Conservation (phyloP, 768 basidiomycete genomes). For the Strobilomyces confusus region DNA sequence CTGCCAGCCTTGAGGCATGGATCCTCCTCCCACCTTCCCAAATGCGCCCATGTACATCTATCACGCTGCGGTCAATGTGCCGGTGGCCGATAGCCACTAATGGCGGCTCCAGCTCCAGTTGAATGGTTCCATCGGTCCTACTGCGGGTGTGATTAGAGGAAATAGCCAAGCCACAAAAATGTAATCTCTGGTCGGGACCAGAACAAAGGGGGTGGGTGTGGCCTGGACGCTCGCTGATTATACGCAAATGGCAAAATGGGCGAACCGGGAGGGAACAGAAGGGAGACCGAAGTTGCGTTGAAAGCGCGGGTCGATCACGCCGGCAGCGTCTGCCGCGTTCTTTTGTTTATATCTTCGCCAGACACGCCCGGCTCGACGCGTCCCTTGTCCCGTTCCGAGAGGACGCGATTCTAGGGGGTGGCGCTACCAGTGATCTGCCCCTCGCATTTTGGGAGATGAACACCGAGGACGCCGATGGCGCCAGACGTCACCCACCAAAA, state of each 20-base stretch:
- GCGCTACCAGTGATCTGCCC: not conserved
- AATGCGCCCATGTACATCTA: not conserved
- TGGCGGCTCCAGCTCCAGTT: not conserved
- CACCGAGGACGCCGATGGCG: not conserved
- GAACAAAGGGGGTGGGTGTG: not conserved
- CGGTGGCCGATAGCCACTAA: not conserved
- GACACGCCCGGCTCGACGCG: not conserved
- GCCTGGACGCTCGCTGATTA: not conserved
- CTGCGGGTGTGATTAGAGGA: constrained; percentile 2
- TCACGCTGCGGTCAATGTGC: constrained; percentile 2
- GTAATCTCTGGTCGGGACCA: constrained; percentile 3
- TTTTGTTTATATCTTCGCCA: not conserved
- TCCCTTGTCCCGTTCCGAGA: not conserved
- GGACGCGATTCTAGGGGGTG: not conserved
- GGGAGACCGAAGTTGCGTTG: not conserved
- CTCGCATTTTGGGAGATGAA: not conserved
- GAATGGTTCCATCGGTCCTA: not conserved
- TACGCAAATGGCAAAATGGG: not conserved
- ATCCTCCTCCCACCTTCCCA: not conserved
- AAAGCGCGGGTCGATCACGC: not conserved
- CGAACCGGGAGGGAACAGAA: not conserved
- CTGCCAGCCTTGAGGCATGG: too few species aligned
- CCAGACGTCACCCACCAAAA: not conserved
- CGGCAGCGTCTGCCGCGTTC: not conserved
- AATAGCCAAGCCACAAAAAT: constrained; percentile 15